phyloP scores from a whole-genome alignment of 2,329 filamentous ascomycete genomes.

The Aureobasidium sp. region DNA sequence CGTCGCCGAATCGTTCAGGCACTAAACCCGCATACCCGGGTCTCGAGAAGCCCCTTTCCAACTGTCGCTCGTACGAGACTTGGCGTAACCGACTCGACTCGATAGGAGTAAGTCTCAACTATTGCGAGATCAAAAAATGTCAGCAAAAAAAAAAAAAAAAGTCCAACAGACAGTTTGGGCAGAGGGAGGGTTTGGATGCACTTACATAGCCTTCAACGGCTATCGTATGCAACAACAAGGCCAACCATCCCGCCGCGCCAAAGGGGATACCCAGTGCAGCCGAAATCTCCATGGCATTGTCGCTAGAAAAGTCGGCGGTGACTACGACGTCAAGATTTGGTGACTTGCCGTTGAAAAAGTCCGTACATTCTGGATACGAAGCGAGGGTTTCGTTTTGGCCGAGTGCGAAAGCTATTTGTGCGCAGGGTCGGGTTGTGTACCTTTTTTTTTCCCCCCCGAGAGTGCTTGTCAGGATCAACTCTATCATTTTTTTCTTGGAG shows the following conservation, averaged over 20 bases:
- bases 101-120: conserved; percentile 45
- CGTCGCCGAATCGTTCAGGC: conserved; percentile 31
- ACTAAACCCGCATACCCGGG: conserved; percentile 45
- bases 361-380: neutral
- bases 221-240: conserved; percentile 45
- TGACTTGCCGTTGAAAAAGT: neutral
- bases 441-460: conserved; percentile 22
- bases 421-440: conserved; percentile 40
- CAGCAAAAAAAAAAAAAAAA: no score
- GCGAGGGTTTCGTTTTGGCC: neutral
- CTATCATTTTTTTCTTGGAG: conserved; percentile 21
- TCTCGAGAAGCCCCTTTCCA: conserved; percentile 47
- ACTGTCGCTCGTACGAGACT: conserved; percentile 51
- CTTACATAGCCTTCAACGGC: conserved; percentile 26
- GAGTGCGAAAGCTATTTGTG: conserved; percentile 27
- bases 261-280: conserved; percentile 44
- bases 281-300: conserved; percentile 29
- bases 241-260: conserved; percentile 48
- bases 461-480: no score
- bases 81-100: conserved; percentile 49
- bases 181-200: no score
- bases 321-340: neutral
- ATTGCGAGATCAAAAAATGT: conserved; percentile 30
- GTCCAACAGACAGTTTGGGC: no score
- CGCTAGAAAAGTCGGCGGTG: conserved; percentile 15